A percentile compares a stretch with the other conserved stretches of the same genome.
Evolutionary conservation across 2,329 filamentous ascomycete species (phyloP).

Genomic region (Hypoxylon sp.): DNA sequence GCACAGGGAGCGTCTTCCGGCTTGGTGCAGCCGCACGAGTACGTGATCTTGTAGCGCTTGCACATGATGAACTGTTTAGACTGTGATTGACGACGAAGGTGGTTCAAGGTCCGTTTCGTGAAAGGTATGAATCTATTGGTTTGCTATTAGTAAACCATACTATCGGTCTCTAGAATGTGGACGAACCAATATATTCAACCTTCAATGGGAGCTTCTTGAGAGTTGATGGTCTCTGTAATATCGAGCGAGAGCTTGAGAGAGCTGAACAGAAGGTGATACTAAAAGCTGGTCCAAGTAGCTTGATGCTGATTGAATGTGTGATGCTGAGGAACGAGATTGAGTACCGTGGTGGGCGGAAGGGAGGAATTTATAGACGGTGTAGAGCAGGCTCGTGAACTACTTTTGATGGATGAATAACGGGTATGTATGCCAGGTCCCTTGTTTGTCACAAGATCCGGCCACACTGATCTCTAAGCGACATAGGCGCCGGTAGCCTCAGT

Average conservation of each 20-base stretch:
- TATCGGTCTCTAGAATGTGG: neutral
- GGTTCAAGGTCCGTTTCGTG: neutral
- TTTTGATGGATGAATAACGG: conserved; percentile 34
- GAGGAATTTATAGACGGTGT: conserved; percentile 48
- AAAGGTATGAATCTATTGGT: conserved; percentile 6
- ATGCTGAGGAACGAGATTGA: conserved; percentile 39
- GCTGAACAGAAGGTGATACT: conserved; percentile 7
- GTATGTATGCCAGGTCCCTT: conserved; percentile 38
- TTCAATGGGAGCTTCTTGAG: conserved; percentile 5
- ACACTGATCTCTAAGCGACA: conserved; percentile 31
- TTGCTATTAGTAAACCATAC: conserved; percentile 13
- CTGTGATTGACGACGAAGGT: neutral
- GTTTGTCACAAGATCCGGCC: conserved; percentile 35
- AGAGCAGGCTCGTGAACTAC: conserved; percentile 31
- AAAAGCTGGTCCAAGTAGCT: conserved; percentile 20
- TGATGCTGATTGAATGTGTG: conserved; percentile 30
- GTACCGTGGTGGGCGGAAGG: conserved; percentile 43
- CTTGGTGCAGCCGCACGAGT: conserved; percentile 46
- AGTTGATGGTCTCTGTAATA: conserved; percentile 1
- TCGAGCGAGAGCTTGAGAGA: conserved; percentile 13
- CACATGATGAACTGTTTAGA: conserved; percentile 46
- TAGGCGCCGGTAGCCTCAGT: conserved; percentile 26
- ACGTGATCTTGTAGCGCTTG: conserved; percentile 44
- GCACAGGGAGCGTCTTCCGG: conserved; percentile 33
- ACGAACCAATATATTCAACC: conserved; percentile 26